Base-by-base conservation (phyloP, 192 early-diverging fungal genomes). In the Coemansia sp. region DNA sequence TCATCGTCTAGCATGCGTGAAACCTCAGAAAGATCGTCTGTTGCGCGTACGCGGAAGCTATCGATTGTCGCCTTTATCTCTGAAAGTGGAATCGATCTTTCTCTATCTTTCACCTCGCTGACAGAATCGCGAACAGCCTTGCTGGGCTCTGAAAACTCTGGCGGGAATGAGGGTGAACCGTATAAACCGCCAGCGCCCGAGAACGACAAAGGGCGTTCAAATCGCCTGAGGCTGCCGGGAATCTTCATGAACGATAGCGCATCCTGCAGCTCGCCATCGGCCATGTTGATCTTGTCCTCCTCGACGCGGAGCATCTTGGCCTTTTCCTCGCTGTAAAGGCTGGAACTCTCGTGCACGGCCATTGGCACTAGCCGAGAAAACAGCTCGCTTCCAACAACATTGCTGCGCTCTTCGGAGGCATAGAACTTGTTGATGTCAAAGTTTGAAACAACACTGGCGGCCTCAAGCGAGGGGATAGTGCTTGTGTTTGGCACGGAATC, bases 241-340 rank as follows among this genome's bases (percentile, higher is more conserved):
- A 99, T 78, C 64, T 96, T 90, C 92, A 98, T 91, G 42, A 93
- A 94, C 56, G 91, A 89, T 22, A 99, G 72, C 6, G 91, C 86
- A 20, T 90, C 90, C 50, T 92, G 85, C 14, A 97, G 72, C 68
- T 99, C 95, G 25, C 84, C 88, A 72, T 98, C 91, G 7, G 94
- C 91, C 7, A 89, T 68, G 53, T 94, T 93, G 38, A 90, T 91
- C 66, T 86, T 81, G 65, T 90, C 94, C 20, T 88, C 87, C 57
- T 95, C 92, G 20, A 84, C 74, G 22, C 97, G 89, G 7, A 97
- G 85, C 41, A 99, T 67, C 81, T 95, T 95, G 17, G 94, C 95
- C 81, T 97, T 94, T 74, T 97, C 95, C 72, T 98, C 97, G 20
- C 94, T 95, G 68, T 99, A 99, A 65, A 98, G 61, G 22, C 92